Evolutionary conservation across 2,329 filamentous ascomycete species (phyloP).

Genomic region (Venturia asperata): DNA sequence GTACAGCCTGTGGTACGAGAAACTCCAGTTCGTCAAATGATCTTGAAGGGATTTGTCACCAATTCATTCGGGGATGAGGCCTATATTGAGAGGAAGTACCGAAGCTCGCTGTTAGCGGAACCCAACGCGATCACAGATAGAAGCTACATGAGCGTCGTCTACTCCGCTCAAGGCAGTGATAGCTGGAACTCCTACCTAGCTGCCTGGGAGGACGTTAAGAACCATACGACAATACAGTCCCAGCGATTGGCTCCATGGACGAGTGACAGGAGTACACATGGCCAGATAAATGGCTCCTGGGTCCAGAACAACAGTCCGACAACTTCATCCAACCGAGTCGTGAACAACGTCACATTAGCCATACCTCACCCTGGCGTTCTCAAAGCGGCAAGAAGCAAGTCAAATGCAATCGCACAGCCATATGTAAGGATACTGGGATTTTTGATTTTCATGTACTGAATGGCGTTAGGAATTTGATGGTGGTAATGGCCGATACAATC

Average conservation of each 20-base stretch:
- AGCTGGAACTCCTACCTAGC: neutral
- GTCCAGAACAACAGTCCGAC: neutral
- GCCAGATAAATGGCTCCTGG: conserved; percentile 4
- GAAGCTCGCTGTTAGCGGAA: neutral
- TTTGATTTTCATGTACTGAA: neutral
- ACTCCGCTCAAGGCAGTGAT: conserved; percentile 6
- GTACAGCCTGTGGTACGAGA: conserved; percentile 2
- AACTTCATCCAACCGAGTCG: neutral
- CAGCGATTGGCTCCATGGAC: neutral
- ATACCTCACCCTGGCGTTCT: conserved; percentile 1
- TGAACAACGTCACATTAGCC: neutral
- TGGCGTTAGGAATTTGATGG: neutral
- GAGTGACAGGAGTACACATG: neutral
- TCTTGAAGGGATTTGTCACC: neutral
- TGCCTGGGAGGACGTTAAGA: neutral
- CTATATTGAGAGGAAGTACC: neutral
- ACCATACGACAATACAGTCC: conserved; percentile 1
- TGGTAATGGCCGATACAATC: neutral
- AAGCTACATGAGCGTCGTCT: conserved; percentile 2
- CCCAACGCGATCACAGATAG: neutral
- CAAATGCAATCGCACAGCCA: neutral
- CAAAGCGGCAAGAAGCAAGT: neutral
- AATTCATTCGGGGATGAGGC: neutral
- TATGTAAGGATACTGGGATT: neutral
- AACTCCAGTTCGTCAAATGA: neutral